Percentiles rank a stretch among this genome's conserved stretches.
These are phyloP conservation scores for Xylaria sp. DNA, from an alignment of 2,329 filamentous ascomycete species.

Conservation along the genomic window DNA sequence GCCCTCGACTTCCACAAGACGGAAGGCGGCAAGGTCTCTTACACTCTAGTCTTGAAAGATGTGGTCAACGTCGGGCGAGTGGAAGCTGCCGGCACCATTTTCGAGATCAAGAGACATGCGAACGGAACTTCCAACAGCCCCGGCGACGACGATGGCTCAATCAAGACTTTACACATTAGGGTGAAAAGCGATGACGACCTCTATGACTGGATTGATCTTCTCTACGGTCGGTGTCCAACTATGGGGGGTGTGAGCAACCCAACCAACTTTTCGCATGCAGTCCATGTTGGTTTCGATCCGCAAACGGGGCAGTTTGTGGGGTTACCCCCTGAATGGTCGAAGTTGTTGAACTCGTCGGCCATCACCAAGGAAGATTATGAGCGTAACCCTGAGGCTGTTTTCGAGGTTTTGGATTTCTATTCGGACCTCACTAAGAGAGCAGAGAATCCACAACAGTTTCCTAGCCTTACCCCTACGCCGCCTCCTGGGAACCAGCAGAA, in stretches of 20 bases:
- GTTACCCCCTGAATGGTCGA: constrained; percentile 94
- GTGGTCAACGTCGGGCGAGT: constrained; percentile 89
- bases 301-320: constrained; percentile 94
- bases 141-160: constrained; percentile 77
- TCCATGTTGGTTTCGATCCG: constrained; percentile 97
- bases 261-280: constrained; percentile 95
- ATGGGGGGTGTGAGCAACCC: constrained; percentile 99
- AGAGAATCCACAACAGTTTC: constrained; percentile 70
- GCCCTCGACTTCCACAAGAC: constrained; percentile 94
- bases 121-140: constrained; percentile 71
- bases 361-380: constrained; percentile 99
- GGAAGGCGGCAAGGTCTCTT: constrained; percentile 84
- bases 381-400: constrained; percentile 86
- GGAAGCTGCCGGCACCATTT: constrained; percentile 87
- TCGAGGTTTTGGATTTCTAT: constrained; percentile 84
- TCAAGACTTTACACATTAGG: constrained; percentile 84
- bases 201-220: constrained; percentile 98
- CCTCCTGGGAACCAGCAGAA: constrained; percentile 58
- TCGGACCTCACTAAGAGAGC: constrained; percentile 78
- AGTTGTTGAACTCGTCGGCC: constrained; percentile 90
- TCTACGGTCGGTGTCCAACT: constrained; percentile 93
- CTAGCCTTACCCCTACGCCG: constrained; percentile 69
- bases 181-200: constrained; percentile 96
- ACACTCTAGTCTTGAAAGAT: constrained; percentile 82
- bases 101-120: constrained; percentile 83